Evolutionary conservation across 805 yeast species (phyloP).

Genomic region (Myxozyma vanderwaltii): DNA sequence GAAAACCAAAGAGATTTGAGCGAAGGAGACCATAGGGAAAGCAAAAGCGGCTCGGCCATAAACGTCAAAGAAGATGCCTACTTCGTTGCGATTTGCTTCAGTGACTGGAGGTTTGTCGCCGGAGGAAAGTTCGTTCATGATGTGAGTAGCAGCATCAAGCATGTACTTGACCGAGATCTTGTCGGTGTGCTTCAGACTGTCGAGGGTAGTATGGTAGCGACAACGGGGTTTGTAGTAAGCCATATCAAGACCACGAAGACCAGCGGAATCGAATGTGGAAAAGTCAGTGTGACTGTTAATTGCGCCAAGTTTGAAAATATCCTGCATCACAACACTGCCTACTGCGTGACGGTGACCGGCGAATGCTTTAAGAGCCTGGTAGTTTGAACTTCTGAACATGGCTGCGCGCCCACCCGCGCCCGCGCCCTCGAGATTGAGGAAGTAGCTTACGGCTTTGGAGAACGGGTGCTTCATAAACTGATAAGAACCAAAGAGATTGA

Average conservation of each 20-base stretch:
- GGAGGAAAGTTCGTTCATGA: slow-evolving; percentile 9
- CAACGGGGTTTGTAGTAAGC: slow-evolving; percentile 86
- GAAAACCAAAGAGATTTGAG: slow-evolving; percentile 1
- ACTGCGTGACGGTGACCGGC: slow-evolving; percentile 4
- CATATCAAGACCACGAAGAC: slow-evolving; percentile 80
- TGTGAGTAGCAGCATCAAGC: slow-evolving; percentile 9
- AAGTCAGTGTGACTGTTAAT: slow-evolving; percentile 84
- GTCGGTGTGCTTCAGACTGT: slow-evolving; percentile 50
- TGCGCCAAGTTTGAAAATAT: slow-evolving; percentile 73
- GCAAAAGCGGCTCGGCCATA: slow-evolving; percentile 10
- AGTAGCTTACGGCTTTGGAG: slow-evolving; percentile 58
- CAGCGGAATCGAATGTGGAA: slow-evolving; percentile 62
- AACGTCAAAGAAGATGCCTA: slow-evolving; percentile 24
- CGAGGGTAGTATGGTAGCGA: slow-evolving; percentile 76
- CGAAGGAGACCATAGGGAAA: slow-evolving; percentile 6
- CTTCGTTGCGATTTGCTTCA: not conserved
- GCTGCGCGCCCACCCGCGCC: slow-evolving; percentile 89
- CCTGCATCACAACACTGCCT: slow-evolving; percentile 39
- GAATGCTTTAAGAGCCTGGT: slow-evolving; percentile 27
- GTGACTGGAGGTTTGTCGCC: not conserved
- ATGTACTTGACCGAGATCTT: slow-evolving; percentile 18
- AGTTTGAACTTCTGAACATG: slow-evolving; percentile 64
- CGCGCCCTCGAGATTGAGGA: slow-evolving; percentile 86
- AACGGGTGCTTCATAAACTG: slow-evolving; percentile 74
- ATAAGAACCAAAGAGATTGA: slow-evolving; percentile 80